phyloP scores from a whole-genome alignment of 352 stramenopile species.

The Phytophthora litchii region DNA sequence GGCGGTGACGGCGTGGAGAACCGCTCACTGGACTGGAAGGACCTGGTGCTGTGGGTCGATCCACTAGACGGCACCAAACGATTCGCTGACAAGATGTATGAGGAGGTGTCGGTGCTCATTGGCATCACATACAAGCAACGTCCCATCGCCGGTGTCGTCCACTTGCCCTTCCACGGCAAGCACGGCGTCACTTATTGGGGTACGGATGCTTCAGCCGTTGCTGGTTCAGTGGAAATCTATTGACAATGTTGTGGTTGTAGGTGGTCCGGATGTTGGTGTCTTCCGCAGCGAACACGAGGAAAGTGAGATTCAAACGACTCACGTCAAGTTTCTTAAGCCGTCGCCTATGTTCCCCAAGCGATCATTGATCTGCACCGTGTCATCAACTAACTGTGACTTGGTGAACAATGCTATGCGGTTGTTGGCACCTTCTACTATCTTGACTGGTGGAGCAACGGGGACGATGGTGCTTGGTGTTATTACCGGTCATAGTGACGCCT shows the following conservation, averaged over 20 bases:
- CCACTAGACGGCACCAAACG: conserved; percentile 82
- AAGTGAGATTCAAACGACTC: conserved; percentile 25
- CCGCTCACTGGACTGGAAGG: conserved; percentile 35
- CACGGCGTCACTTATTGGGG: conserved; percentile 71
- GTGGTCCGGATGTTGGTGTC: conserved; percentile 56
- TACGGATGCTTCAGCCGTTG: conserved; percentile 28
- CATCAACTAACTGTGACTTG: conserved; percentile 55
- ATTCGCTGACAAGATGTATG: conserved; percentile 72
- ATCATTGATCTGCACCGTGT: conserved; percentile 57
- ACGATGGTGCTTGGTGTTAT: conserved; percentile 77
- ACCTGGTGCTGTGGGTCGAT: conserved; percentile 83
- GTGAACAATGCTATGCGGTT: conserved; percentile 48
- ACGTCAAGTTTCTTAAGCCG: conserved; percentile 32
- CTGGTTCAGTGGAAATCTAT: background rate
- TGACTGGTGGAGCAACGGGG: conserved; percentile 68
- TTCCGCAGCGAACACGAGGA: conserved; percentile 48
- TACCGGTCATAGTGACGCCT: conserved; percentile 64
- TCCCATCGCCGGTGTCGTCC: conserved; percentile 71
- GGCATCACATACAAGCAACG: conserved; percentile 72
- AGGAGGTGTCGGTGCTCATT: conserved; percentile 82
- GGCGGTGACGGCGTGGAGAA: conserved; percentile 32
- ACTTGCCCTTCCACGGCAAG: conserved; percentile 65
- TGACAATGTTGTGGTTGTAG: conserved; percentile 31
- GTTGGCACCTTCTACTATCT: conserved; percentile 42
- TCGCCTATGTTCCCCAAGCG: conserved; percentile 43